Evolutionary conservation across 139 green algal genomes (phyloP), one percentile per base, ranked within the genome.

Genomic region (Picochlorum sp.): DNA sequence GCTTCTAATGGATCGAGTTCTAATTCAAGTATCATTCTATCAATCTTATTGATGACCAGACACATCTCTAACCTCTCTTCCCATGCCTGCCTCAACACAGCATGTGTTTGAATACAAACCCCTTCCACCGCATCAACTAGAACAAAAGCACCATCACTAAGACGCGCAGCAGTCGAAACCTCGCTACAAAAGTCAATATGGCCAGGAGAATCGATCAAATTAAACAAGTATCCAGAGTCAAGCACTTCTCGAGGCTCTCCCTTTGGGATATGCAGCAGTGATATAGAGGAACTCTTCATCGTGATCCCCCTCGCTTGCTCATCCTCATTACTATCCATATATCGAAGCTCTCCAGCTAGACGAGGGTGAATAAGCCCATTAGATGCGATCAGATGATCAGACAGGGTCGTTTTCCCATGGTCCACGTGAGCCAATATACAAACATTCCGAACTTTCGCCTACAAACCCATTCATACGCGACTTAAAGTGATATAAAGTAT

Each of bases 111-210:
- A 41, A 99, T 94, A 84, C 94, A 96, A 34, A 99, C 91, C 0
- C 94, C 94, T 80, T 98, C 94, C 54, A 94, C 86, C 2, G 88
- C 90, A 59, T 99, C 94, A 61, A 99, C 92, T 63, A 99, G 62
- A 64, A 98, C 87, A 72, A 98, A 71, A 4, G 80, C 90, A 21
- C 94, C 94, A 70, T 99, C 94, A 47, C 72, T 88, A 45, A 99
- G 78, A 4, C 94, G 82, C 9, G 84, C 94, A 2, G 94, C 94
- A 7, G 93, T 96, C 14, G 87, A 94, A 41, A 97, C 87, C 79
- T 95, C 87, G 58, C 77, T 90, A 85, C 94, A 98, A 69, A 99
- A 99, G 79, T 99, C 94, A 13, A 99, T 89, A 69, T 99, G 94
- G 2, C 94, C 94, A 4, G 94, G 94, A 4, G 85, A 95, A 77